Percentiles rank a stretch among this genome's conserved stretches.
Conservation (phyloP, 139 green algal species). For the Picochlorum sp. region DNA sequence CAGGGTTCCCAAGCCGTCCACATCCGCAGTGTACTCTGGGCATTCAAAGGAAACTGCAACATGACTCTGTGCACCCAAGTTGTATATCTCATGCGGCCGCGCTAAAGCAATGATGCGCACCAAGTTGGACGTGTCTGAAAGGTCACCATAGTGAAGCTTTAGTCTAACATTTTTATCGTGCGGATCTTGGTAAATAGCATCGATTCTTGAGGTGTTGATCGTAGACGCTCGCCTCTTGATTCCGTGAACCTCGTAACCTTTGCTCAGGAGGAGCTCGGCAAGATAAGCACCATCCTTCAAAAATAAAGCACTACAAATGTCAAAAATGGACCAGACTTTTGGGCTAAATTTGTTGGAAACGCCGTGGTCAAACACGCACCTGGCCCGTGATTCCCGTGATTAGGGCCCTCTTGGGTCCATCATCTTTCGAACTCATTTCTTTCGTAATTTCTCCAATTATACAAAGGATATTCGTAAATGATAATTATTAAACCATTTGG, state of each 20-base stretch:
- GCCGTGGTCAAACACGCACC: too few species aligned
- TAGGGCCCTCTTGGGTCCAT: too few species aligned
- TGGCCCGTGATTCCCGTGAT: too few species aligned
- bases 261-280: constrained; percentile 51
- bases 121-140: constrained; percentile 38
- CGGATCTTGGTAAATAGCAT: constrained; percentile 36
- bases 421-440: too few species aligned
- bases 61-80: constrained; percentile 64
- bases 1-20: constrained; percentile 36
- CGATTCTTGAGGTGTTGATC: constrained; percentile 49
- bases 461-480: too few species aligned
- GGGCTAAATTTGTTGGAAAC: too few species aligned
- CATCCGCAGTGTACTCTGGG: constrained; percentile 59
- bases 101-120: constrained; percentile 21
- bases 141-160: constrained; percentile 51
- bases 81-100: constrained; percentile 63
- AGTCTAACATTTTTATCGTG: constrained; percentile 11
- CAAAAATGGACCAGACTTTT: too few species aligned
- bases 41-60: constrained; percentile 64
- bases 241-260: constrained; percentile 63
- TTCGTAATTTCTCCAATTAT: too few species aligned
- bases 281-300: constrained; percentile 54
- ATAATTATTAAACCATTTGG: too few species aligned
- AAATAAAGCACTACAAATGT: too few species aligned
- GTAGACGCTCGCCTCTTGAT: constrained; percentile 42